Conservation (phyloP, 345 rosid genomes). For the Lepidium aucheri region DNA sequence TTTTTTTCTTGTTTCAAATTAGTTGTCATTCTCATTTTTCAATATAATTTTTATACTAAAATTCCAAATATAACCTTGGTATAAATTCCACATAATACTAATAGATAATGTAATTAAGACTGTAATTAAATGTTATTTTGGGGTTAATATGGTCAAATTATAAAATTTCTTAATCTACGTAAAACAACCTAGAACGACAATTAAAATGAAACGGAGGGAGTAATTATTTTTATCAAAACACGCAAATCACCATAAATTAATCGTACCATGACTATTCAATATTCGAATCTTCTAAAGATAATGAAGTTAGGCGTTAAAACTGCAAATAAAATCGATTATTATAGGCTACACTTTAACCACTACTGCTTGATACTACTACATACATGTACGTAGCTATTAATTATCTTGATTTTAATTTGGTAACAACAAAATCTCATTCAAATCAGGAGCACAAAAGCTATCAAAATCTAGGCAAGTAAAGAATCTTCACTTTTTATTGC, state of each 20-base stretch:
- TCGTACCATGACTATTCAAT: neutral
- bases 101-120: too few species aligned
- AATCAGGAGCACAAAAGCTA: slow-evolving; percentile 15
- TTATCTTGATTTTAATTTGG: neutral
- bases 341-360: slow-evolving; percentile 11
- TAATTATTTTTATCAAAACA: neutral
- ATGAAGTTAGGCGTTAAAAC: slow-evolving; percentile 8
- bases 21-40: too few species aligned
- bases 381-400: too few species aligned
- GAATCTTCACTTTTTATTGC: slow-evolving; percentile 15
- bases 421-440: slow-evolving; percentile 23
- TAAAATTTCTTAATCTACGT: too few species aligned
- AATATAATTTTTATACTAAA: too few species aligned
- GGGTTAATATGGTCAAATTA: too few species aligned
- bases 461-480: slow-evolving; percentile 23
- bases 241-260: neutral
- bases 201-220: too few species aligned
- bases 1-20: too few species aligned
- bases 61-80: too few species aligned
- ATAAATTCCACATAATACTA: too few species aligned
- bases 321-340: neutral
- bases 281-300: neutral
- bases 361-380: neutral
- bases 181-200: too few species aligned
- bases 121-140: too few species aligned